Evolutionary conservation across 139 green algal species (phyloP).

Genomic region (Spirogloea muscicola): DNA sequence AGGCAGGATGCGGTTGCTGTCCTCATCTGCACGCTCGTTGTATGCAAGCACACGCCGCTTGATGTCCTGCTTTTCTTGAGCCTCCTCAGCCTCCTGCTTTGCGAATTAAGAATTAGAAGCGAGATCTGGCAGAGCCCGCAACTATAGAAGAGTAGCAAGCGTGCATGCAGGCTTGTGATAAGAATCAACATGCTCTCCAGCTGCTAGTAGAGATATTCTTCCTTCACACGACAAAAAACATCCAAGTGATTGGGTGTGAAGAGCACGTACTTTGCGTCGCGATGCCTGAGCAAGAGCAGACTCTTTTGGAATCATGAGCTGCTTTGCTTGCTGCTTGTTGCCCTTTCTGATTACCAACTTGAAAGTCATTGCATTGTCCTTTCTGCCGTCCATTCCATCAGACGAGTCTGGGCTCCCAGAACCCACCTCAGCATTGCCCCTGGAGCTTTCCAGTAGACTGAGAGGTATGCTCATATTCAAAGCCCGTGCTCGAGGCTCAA

Average conservation of each 20-base stretch:
- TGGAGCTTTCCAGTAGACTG: slow-evolving; percentile 4
- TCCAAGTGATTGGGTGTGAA: too few relatives aligned
- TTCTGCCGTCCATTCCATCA: too few relatives aligned
- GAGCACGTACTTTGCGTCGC: slow-evolving; percentile 14
- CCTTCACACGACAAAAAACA: too few relatives aligned
- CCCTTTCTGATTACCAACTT: slow-evolving; percentile 46
- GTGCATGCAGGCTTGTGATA: too few relatives aligned
- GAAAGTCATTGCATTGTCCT: too few relatives aligned
- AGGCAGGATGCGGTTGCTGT: too few relatives aligned
- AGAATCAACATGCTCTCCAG: too few relatives aligned
- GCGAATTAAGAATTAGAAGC: too few relatives aligned
- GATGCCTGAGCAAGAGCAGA: slow-evolving; percentile 10
- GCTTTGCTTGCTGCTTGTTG: slow-evolving; percentile 26
- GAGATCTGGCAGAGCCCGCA: too few relatives aligned
- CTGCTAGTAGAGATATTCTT: too few relatives aligned
- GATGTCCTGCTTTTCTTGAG: slow-evolving; percentile 28
- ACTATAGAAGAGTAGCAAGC: too few relatives aligned
- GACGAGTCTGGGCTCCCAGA: background rate
- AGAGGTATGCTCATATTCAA: slow-evolving; percentile 32
- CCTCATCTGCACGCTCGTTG: slow-evolving; percentile 28
- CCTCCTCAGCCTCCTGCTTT: slow-evolving; percentile 29
- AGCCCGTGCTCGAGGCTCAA: slow-evolving; percentile 7
- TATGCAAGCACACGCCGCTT: slow-evolving; percentile 29
- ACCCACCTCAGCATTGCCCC: background rate
- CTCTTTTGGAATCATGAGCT: slow-evolving; percentile 29